Evolutionary conservation across 2,329 filamentous ascomycete species (phyloP).

Genomic region (Orbilia brochopaga): DNA sequence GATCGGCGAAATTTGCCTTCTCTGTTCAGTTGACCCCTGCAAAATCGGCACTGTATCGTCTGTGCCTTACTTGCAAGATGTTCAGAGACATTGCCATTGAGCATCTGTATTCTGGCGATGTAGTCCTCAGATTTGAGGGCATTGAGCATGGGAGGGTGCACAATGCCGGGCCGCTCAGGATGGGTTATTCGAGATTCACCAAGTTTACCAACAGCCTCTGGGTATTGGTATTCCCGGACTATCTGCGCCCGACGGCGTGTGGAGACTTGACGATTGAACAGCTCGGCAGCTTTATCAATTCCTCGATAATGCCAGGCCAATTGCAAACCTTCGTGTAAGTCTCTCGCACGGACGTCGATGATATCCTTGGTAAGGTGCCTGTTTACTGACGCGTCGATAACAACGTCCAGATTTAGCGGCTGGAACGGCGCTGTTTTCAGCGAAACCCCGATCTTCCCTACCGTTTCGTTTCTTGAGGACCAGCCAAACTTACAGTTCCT

Average conservation of each 20-base stretch:
- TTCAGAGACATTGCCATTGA: conserved; percentile 28
- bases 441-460: conserved; percentile 7
- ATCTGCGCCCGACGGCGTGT: background rate
- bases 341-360: background rate
- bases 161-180: background rate
- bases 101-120: conserved; percentile 23
- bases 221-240: conserved; percentile 18
- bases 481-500: conserved; percentile 8
- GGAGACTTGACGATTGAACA: background rate
- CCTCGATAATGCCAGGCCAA: background rate
- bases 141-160: background rate
- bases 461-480: background rate
- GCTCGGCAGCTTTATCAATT: conserved; percentile 4
- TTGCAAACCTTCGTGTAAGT: conserved; percentile 24
- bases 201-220: conserved; percentile 3
- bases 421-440: background rate
- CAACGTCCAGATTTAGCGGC: background rate
- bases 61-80: conserved; percentile 16
- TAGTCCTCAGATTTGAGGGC: conserved; percentile 12
- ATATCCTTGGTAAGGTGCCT: background rate
- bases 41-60: conserved; percentile 9
- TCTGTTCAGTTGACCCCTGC: conserved; percentile 9
- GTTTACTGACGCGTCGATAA: background rate
- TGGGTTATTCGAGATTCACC: background rate
- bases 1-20: background rate